A percentile compares a stretch with the other conserved stretches of the same genome.
Evolutionary conservation across 176 grass and related monocot species (phyloP).

Genomic region (Rhynchospora pubera): DNA sequence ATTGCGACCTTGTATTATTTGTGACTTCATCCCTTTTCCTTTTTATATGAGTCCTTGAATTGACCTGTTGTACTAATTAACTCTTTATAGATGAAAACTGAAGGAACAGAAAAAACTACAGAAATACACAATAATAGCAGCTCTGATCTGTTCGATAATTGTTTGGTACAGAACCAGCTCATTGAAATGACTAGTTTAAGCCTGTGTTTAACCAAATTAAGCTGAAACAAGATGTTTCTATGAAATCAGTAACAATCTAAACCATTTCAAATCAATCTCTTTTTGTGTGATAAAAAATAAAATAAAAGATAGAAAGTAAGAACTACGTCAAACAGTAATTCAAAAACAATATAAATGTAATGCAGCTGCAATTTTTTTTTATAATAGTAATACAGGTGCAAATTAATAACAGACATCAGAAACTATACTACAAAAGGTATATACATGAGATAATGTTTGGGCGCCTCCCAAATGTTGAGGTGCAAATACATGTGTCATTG

Average conservation of each 20-base stretch:
- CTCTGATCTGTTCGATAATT: background rate
- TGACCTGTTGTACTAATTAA: background rate
- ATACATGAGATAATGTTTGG: slow-evolving; percentile 1
- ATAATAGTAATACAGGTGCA: background rate
- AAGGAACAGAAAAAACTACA: background rate
- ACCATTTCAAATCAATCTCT: background rate
- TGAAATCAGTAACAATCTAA: background rate
- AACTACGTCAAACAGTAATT: background rate
- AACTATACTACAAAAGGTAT: background rate
- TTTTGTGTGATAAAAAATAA: background rate
- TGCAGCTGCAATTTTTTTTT: too few species aligned
- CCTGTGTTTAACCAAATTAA: background rate
- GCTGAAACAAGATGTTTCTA: background rate
- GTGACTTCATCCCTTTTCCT: slow-evolving; percentile 11
- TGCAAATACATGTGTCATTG: background rate
- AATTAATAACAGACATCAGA: background rate
- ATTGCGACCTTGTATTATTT: background rate
- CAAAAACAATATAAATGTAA: background rate
- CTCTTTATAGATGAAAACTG: background rate
- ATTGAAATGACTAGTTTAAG: background rate
- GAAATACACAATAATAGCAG: background rate
- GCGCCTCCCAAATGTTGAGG: background rate
- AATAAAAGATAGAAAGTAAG: background rate
- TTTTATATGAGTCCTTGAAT: background rate
- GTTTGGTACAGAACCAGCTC: background rate